Evolutionary conservation across 768 basidiomycete species (phyloP).

Genomic region (Nidula microcarpa): DNA sequence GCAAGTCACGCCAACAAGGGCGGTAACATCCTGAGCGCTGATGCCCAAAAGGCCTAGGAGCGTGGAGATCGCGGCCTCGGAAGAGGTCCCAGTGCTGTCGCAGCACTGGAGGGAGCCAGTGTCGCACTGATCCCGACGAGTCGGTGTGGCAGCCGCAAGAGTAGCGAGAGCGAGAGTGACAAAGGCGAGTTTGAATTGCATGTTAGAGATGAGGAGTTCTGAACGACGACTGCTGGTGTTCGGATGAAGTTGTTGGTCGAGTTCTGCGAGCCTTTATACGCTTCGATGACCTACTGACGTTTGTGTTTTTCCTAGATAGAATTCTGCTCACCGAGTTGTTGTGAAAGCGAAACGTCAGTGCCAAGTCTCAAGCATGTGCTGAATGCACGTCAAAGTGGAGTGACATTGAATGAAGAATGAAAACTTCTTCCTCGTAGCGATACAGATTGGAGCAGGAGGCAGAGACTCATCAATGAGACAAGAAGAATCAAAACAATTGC

Average conservation of each 20-base stretch:
- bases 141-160: slow-evolving; percentile 3
- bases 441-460: too few species aligned
- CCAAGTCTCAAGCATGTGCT: too few species aligned
- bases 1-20: slow-evolving; percentile 1
- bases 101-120: background rate
- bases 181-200: slow-evolving; percentile 5
- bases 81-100: background rate
- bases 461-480: too few species aligned
- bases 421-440: too few species aligned
- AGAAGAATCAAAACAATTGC: too few species aligned
- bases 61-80: background rate
- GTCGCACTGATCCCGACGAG: background rate
- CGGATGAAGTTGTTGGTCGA: background rate
- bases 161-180: slow-evolving; percentile 2
- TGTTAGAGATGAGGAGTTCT: background rate
- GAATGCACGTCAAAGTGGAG: too few species aligned
- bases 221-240: background rate
- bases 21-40: slow-evolving; percentile 1
- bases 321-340: too few species aligned
- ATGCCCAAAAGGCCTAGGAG: background rate
- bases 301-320: too few species aligned
- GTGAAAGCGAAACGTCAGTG: too few species aligned
- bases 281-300: background rate
- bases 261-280: background rate
- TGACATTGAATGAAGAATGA: too few species aligned